These are phyloP conservation scores for Aspergillus hiratsukae DNA, from an alignment of 2,329 filamentous ascomycete genomes.

Conservation along the genomic window DNA sequence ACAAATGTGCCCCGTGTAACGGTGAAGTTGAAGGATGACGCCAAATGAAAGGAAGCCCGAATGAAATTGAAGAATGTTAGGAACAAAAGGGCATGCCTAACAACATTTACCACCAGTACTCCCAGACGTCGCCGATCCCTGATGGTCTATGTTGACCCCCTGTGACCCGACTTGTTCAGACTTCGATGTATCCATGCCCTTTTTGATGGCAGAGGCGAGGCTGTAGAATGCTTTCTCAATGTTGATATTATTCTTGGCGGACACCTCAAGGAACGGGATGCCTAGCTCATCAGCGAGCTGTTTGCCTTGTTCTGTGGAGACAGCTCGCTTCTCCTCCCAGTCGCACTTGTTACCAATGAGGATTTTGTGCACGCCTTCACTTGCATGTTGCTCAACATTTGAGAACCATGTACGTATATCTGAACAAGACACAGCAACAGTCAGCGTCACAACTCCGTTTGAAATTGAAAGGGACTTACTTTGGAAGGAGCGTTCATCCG, in stretches of 20 bases:
- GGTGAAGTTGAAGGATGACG: constrained; percentile 4
- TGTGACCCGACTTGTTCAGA: constrained; percentile 58
- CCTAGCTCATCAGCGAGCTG: constrained; percentile 90
- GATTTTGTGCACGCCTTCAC: constrained; percentile 99
- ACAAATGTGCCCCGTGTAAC: constrained; percentile 2
- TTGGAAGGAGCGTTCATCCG: constrained; percentile 91
- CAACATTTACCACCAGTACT: constrained; percentile 69
- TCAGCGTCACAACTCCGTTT: constrained; percentile 6
- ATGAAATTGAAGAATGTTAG: constrained; percentile 3
- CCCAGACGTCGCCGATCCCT: constrained; percentile 48
- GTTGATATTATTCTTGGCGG: constrained; percentile 99
- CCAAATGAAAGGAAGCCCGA: constrained; percentile 1
- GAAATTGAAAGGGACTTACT: constrained; percentile 56
- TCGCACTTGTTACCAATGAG: constrained; percentile 99
- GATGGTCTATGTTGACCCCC: constrained; percentile 66
- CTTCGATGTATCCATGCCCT: constrained; percentile 90
- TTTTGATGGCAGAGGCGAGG: constrained; percentile 95
- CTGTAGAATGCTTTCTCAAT: constrained; percentile 98
- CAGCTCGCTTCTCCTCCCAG: constrained; percentile 97
- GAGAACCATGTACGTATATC: constrained; percentile 99
- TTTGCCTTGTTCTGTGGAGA: constrained; percentile 90
- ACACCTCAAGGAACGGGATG: constrained; percentile 97
- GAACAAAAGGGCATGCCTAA: constrained; percentile 39
- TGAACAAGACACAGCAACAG: constrained; percentile 37
- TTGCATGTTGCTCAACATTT: constrained; percentile 97